These are phyloP conservation scores for Chytridium lagenaria DNA, from an alignment of 371 early-diverging fungal species.

Conservation along the genomic window DNA sequence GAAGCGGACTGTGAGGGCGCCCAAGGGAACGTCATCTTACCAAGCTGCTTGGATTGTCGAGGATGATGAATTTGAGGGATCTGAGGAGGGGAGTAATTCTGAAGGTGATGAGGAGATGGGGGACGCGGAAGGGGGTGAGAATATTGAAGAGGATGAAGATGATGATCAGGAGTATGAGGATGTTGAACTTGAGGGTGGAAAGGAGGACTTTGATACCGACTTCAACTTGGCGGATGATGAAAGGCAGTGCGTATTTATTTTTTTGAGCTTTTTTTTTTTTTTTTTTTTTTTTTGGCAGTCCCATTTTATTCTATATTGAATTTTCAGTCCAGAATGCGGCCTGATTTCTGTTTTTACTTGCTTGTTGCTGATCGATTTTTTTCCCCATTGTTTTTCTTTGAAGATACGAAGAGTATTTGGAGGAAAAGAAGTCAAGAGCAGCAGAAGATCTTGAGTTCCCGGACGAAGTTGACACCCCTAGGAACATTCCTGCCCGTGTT, in stretches of 20 bases:
- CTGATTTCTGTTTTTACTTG: too few relatives aligned
- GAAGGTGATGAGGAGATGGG: conserved; percentile 34
- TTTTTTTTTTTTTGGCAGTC: conserved; percentile 8
- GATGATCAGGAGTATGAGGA: conserved; percentile 80
- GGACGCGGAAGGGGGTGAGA: conserved; percentile 11
- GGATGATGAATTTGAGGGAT: too few relatives aligned
- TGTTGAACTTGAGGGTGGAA: conserved; percentile 62
- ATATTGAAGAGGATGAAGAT: conserved; percentile 16
- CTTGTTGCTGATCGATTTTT: too few relatives aligned
- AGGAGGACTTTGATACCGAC: conserved; percentile 52
- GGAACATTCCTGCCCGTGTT: conserved; percentile 79
- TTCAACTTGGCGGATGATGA: conserved; percentile 61
- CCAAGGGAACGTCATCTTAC: conserved; percentile 94
- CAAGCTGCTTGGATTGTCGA: conserved; percentile 98
- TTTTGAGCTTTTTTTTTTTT: background rate
- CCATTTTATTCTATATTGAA: too few relatives aligned
- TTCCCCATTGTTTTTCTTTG: background rate
- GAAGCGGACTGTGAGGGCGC: conserved; percentile 71
- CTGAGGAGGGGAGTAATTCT: conserved; percentile 65
- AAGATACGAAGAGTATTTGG: conserved; percentile 72
- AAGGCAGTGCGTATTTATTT: conserved; percentile 33
- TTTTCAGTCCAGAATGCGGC: too few relatives aligned
- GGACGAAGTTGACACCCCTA: conserved; percentile 95
- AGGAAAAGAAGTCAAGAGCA: conserved; percentile 63
- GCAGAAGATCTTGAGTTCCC: conserved; percentile 87